Evolutionary conservation across 176 grass and related monocot genomes (phyloP), one percentile per base, ranked within the genome.

Genomic region (Echinochloa phyllopogon): DNA sequence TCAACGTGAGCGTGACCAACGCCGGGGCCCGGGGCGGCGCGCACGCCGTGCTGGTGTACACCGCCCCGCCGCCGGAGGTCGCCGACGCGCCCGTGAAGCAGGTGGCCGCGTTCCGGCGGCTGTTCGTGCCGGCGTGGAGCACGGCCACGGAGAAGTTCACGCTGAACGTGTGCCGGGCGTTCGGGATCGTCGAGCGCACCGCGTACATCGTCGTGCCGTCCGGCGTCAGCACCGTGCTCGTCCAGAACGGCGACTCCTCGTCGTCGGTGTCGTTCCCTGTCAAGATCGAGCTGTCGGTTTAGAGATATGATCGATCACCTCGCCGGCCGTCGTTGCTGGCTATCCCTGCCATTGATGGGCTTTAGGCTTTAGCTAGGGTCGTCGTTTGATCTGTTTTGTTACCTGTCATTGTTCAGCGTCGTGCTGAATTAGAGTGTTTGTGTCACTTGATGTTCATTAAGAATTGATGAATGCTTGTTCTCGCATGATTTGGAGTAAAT

Each of bases 151-250:
- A 75, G 51, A 18, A 4, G 29, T 87, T 91, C 60, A 60, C 8
- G 47, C 89, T 91, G 21, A 84, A 87, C 50, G 72, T 87, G 20
- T 91, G 89, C 80, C 79, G 79, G 74, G 74, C 39, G 2, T 87
- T 91, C 51, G 49, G 73, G n/a, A 75, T 91, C 67, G 85, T 91
- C 0, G 83, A 86, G 80, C 69, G 74, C 69, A 79, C 85, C 5
- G 89, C 84, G 1, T 90, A 90, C 59, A 86, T 61, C 8, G 79
- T 86, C 29, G n/a, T 87, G 48, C 88, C 84, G 3, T 83, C 84
- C 2, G 88, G 88, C 4, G 5, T 65, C 55, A 76, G 72, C 88
- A 75, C 48, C 24, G 50, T 90, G 14, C 41, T 87, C 39, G 24
- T 90, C 25, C 84, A 82, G 58, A 74, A 79, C 27, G 89, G 65